These are phyloP conservation scores for Begonia masoniana DNA, from an alignment of 306 rosid genomes.

Conservation along the genomic window DNA sequence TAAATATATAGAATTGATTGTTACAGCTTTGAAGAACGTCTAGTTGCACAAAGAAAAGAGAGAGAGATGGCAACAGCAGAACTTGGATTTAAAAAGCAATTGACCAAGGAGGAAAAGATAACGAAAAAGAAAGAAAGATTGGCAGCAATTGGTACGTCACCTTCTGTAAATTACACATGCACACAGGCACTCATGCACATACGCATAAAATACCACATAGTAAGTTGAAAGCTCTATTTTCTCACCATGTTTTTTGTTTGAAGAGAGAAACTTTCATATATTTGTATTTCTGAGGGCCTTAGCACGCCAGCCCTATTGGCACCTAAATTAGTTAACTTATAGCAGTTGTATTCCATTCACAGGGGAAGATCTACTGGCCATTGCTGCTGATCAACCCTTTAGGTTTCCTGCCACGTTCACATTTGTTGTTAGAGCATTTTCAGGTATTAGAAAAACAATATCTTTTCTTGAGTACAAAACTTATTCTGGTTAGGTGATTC, in stretches of 20 bases:
- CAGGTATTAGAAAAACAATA: constrained; percentile 41
- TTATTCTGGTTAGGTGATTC: constrained; percentile 5
- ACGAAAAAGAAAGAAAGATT: constrained; percentile 87
- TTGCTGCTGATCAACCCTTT: constrained; percentile 97
- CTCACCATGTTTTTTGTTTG: too few species aligned
- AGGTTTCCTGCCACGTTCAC: constrained; percentile 99
- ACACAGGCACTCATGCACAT: too few species aligned
- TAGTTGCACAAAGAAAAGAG: constrained; percentile 89
- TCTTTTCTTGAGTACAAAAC: too few species aligned
- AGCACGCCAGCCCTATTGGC: too few species aligned
- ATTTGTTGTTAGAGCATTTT: constrained; percentile 98
- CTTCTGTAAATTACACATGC: constrained; percentile 6
- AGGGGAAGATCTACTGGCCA: constrained; percentile 93
- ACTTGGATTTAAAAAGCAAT: constrained; percentile 76
- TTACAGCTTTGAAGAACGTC: constrained; percentile 88
- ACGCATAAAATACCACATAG: too few species aligned
- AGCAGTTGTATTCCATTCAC: constrained; percentile 25
- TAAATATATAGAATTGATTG: neutral
- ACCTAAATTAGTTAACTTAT: constrained; percentile 2
- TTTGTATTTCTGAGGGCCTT: too few species aligned
- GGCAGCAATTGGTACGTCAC: constrained; percentile 88
- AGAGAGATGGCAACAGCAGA: constrained; percentile 57
- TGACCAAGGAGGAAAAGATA: constrained; percentile 81
- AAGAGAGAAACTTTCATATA: too few species aligned
- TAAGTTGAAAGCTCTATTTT: too few species aligned